phyloP scores from a whole-genome alignment of 192 early-diverging fungal species.

The Irineochytrium annulatum region DNA sequence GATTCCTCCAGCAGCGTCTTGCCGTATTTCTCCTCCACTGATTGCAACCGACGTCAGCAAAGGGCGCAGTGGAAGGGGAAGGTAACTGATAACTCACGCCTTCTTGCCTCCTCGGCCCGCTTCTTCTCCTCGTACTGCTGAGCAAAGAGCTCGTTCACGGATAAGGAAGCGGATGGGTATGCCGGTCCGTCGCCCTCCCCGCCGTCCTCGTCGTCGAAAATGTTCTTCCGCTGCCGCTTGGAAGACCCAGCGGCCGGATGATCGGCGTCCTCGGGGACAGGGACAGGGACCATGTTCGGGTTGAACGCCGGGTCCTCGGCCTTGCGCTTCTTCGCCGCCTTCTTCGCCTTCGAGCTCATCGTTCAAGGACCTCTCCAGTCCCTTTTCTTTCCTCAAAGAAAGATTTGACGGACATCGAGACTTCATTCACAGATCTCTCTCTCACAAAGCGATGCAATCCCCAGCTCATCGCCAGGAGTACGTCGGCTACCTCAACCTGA shows the following conservation, averaged over 20 bases:
- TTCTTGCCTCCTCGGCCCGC: slow-evolving; percentile 58
- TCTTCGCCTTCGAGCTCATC: no score
- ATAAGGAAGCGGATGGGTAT: slow-evolving; percentile 21
- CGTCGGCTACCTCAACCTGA: slow-evolving; percentile 10
- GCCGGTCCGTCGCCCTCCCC: no score
- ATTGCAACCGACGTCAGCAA: background rate
- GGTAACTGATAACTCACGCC: slow-evolving; percentile 46
- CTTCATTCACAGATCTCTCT: no score
- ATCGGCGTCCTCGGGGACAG: background rate
- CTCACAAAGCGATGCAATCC: no score
- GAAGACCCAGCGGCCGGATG: slow-evolving; percentile 1
- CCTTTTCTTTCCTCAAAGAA: no score
- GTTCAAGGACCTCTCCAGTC: no score
- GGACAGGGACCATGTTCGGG: slow-evolving; percentile 21
- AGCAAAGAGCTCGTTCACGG: slow-evolving; percentile 51
- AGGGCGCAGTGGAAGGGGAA: background rate
- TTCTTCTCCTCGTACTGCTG: slow-evolving; percentile 63
- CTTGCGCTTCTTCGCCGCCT: background rate
- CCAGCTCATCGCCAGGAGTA: background rate
- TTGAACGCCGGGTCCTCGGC: slow-evolving; percentile 13
- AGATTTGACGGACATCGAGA: no score
- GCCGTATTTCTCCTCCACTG: slow-evolving; percentile 65
- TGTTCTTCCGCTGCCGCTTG: slow-evolving; percentile 4
- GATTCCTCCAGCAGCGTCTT: slow-evolving; percentile 35
- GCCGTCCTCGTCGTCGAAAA: slow-evolving; percentile 20